phyloP scores from a whole-genome alignment of 2,329 filamentous ascomycete species.

The Cercospora sesami region DNA sequence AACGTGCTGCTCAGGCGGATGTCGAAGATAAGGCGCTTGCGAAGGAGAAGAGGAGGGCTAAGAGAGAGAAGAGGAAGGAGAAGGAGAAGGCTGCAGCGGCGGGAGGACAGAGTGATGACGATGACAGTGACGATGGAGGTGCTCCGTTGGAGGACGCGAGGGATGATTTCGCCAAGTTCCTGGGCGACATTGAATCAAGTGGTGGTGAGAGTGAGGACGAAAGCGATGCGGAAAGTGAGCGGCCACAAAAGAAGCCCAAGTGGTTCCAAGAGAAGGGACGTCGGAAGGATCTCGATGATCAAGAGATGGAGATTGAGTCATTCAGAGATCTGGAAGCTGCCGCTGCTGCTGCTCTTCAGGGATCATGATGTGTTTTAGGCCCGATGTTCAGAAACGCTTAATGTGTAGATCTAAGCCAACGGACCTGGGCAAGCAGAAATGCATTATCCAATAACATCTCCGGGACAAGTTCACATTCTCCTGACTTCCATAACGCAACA shows the following conservation, averaged over 20 bases:
- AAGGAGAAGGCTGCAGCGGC: slow-evolving; percentile 57
- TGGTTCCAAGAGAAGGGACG: slow-evolving; percentile 72
- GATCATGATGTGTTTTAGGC: neutral
- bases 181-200: slow-evolving; percentile 38
- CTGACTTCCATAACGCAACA: too few species aligned
- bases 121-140: slow-evolving; percentile 28
- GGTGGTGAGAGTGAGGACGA: slow-evolving; percentile 43
- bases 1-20: slow-evolving; percentile 72
- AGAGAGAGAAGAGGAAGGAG: slow-evolving; percentile 71
- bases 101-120: slow-evolving; percentile 27
- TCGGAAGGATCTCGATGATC: slow-evolving; percentile 51
- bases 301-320: slow-evolving; percentile 68
- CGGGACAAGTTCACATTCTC: neutral
- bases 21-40: slow-evolving; percentile 77
- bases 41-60: slow-evolving; percentile 75
- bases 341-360: slow-evolving; percentile 52
- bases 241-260: slow-evolving; percentile 64
- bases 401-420: neutral
- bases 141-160: slow-evolving; percentile 32
- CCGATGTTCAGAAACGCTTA: neutral
- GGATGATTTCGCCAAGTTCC: slow-evolving; percentile 48
- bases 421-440: neutral
- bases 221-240: slow-evolving; percentile 32
- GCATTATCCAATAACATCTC: neutral
- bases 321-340: slow-evolving; percentile 76